Evolutionary conservation across 106 monocot genomes (phyloP), one percentile per base, ranked within the genome.

Genomic region (Gastrodia elata): DNA sequence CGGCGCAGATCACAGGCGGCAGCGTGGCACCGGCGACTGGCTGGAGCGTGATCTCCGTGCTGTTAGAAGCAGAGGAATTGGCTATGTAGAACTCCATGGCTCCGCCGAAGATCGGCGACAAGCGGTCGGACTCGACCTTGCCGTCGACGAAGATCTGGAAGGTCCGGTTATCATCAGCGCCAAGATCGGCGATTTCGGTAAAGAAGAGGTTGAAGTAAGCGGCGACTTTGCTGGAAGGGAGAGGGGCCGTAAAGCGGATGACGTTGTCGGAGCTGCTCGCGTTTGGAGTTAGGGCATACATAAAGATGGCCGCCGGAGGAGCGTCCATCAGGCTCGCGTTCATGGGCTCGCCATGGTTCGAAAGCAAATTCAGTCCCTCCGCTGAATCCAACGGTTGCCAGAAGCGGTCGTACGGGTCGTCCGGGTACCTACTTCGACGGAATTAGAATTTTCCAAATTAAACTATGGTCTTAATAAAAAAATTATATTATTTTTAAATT

Each of bases 1-100:
- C 20, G 36, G 68, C 68, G 68, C 68, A 37, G 38, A 68, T 68
- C 20, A 68, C 68, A 2, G 68, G 35, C 37, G 68, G 68, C 35
- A 68, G 68, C 35, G 68, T 68, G 37, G 37, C 18, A n/a, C 7
- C 20, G 15, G 68, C 10, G 27, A n/a, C n/a, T 0, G 68, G 8
- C 8, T 27, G 67, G 20, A 68, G 8, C 18, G 28, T 3, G 33
- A 68, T 37, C n/a, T 38, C 16, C 27, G 67, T 68, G 18, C 9
- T 68, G 18, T 38, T n/a, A 16, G 67, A 68, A 6, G 67, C 67
- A n/a, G 38, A 20, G 67, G 20, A 38, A 13, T 68, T 38, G 18
- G 68, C n/a, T 3, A 68, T 68, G 68, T 37, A 68, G 16, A 38
- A 16, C 68, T 68, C 68, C 6, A 35, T 38, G 68, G 20, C 20